Base-by-base conservation (phyloP, 1,139 yeast genomes). In the Yamadazyma spencermartinsiae region DNA sequence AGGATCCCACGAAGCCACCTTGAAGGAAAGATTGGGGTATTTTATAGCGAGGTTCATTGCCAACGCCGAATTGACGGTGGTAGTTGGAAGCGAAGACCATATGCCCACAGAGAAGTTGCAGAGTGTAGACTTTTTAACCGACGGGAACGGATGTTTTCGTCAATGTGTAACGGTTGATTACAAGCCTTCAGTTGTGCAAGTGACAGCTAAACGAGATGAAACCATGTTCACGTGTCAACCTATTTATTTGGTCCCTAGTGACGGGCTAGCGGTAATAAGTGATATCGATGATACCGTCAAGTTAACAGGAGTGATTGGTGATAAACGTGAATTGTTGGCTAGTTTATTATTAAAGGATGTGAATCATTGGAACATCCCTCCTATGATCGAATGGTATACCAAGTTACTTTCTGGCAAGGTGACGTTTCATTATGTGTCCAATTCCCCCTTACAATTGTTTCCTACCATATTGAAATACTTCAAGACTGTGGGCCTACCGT, bases 281-380 rank as follows among this genome's bases (percentile, higher is more conserved):
- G 99, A 94, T 60, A 83, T 94, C 35, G 99, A 94, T 56, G 98
- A 94, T 55, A 94, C 99, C 0, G 80, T 92, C 28, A 86, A 94
- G 52, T 69, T 79, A 33, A 89, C 98, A 0, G 98, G 98, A 2
- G 90, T 94, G 0, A 73, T 86, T 23, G 94, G 94, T 2, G 95
- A 88, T 46, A 88, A 87, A 58, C 72, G 95, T 39, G 88, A 86
- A 31, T 68, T 92, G 45, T 79, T 92, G 60, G 73, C 86, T 43
- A 89, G 85, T 54, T 80, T 89, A 1, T 77, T 94, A 43, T 75
- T 85, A 3, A 79, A 78, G 36, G 82, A 81, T 34, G 78, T 79
- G 35, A 63, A 70, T 8, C 76, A 74, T 17, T 84, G 96, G 79
- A 73, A 71, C 36, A 78, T 94, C 15, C 83, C 86, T 0, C 82